Evolutionary conservation across 179 eudicot genomes (phyloP), one percentile per base, ranked within the genome.

Genomic region (Beta macrorhiza): DNA sequence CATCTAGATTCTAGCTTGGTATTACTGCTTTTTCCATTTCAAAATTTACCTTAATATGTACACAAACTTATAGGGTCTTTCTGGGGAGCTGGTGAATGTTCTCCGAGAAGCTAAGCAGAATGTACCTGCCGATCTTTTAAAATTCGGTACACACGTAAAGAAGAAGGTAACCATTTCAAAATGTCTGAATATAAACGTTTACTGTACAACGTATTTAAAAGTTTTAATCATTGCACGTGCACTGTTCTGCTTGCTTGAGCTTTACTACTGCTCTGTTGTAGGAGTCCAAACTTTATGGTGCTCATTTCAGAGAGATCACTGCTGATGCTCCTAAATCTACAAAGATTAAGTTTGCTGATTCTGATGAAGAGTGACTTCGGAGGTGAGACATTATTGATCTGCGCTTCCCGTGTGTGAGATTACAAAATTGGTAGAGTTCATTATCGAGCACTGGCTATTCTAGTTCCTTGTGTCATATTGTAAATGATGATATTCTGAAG

Each of bases 251-350:
- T 12, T 49, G 63, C n/a, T 71, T 68, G 67, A 64, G 56, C 7
- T 67, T 45, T 44, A n/a, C 22, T 59, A 57, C 25, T 29, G 14
- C 15, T 12, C 45, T 74, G 29, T 61, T 84, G 85, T 82, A 96
- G 99, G 99, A 96, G 83, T 94, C 99, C 53, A 94, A 96, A 89
- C 87, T 96, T 2, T 96, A 96, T 82, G 98, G 99, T 42, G 99
- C 99, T 64, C 99, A 96, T 82, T 96, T 90, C 70, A 90, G 81
- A 83, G 98, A 94, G 84, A 94, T 96, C 52, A 82, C 89, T 64
- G 92, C 94, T 5, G 89, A 93, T 88, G 99, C 99, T 84, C 98
- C 98, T 19, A 96, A 94, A 83, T 84, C 99, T 55, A 91, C 97
- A 22, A 96, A 94, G 85, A 96, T 92, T 45, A 96, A 87, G 69